Evolutionary conservation across 345 rosid species (phyloP), one percentile per base, ranked within the genome.

Genomic region (Eutrema japonicum): DNA sequence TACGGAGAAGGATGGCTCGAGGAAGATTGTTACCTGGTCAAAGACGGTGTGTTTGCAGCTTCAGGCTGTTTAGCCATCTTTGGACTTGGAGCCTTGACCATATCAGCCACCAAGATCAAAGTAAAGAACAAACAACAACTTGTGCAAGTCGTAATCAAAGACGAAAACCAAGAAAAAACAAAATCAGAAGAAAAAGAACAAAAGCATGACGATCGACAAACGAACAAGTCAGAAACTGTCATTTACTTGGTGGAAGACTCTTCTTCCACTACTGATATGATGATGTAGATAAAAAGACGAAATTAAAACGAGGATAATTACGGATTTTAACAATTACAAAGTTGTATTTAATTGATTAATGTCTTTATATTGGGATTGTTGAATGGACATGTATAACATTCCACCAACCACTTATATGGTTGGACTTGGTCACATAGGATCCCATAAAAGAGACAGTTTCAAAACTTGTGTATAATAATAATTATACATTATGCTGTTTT

Each of bases 1-100:
- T 93, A 86, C 41, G 88, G 96, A 6, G 70, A 73, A 65, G 98
- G 96, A 22, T 90, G 98, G 98, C 51, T 90, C 8, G 83, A 87
- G 7, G 80, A 79, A 12, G 86, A 89, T 18, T 93, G 98, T 77
- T 93, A 89, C 68, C 35, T 83, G 2, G 94, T 89, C 47, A 90
- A 74, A 58, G 81, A 79, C 14, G 93, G 96, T 3, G 80, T 90
- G 42, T 93, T 67, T 50, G 32, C 80, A 38, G 83, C 81, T 14
- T 85, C 96, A 0, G 91, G 88, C 1, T 54, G 75, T 5, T 66
- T 87, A 29, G 82, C 74, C 60, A 48, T 83, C 50, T 46, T 82
- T n/a, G 75, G 86, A 37, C 32, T 77, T 0, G 79, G 82, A 12
- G 33, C 83, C 38, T 56, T 76, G 46, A 66, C 89, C 30, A 82